Evolutionary conservation across 78 protist genomes (phyloP).

Genomic region (Abeoforma whisleri): DNA sequence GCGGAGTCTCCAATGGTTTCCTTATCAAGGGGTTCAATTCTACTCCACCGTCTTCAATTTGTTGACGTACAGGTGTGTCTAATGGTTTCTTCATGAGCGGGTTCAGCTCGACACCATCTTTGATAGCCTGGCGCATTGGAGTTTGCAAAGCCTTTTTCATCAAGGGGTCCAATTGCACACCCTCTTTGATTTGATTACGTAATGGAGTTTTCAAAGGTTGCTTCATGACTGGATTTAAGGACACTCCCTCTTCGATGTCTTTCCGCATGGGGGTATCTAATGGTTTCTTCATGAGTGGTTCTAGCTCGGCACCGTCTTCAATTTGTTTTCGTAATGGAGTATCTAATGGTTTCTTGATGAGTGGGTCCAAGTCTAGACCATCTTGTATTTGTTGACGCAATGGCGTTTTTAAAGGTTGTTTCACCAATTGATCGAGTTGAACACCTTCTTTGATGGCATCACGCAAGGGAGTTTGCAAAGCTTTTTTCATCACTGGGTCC

Average conservation of each 20-base stretch:
- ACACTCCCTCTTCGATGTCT: neutral
- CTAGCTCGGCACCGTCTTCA: neutral
- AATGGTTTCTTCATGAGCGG: neutral
- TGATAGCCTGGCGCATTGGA: neutral
- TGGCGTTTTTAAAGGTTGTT: neutral
- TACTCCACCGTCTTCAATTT: slow-evolving; percentile 1
- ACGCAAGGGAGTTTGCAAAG: neutral
- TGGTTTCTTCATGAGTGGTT: neutral
- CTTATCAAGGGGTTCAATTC: neutral
- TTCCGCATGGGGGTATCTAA: slow-evolving; percentile 9
- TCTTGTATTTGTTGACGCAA: neutral
- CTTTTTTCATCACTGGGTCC: neutral
- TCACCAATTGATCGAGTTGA: neutral
- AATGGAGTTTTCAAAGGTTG: neutral
- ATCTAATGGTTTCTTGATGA: neutral
- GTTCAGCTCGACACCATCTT: neutral
- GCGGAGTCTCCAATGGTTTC: neutral
- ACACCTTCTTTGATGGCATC: neutral
- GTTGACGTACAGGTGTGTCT: neutral
- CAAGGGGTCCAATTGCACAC: neutral
- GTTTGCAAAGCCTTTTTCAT: neutral
- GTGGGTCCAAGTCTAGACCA: neutral
- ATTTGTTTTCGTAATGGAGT: neutral
- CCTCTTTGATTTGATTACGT: neutral
- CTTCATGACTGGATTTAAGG: neutral